Evolutionary conservation across 23 red algal species (phyloP).

Genomic region (Gracilariopsis chorda): DNA sequence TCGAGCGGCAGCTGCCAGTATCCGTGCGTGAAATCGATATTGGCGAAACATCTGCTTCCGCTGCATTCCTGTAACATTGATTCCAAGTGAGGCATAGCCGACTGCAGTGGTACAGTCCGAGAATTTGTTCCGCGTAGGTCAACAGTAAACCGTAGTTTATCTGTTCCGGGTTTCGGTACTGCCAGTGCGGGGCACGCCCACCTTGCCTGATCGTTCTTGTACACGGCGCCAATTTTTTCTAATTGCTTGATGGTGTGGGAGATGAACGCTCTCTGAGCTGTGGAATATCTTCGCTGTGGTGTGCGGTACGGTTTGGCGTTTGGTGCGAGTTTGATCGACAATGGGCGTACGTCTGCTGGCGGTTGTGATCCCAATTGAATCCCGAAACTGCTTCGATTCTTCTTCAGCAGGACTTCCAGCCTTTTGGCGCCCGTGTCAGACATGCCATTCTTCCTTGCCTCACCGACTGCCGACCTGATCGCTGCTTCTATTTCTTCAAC

Average conservation of each 20-base stretch:
- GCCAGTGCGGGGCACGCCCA: constrained; percentile 19
- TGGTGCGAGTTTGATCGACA: not conserved
- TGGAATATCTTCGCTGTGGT: not conserved
- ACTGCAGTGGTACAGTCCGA: not conserved
- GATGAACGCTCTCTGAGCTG: not conserved
- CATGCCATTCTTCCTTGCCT: not conserved
- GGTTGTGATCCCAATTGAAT: not conserved
- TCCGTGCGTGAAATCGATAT: not conserved
- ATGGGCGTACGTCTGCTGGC: not conserved
- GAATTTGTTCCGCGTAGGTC: not conserved
- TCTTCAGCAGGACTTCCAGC: not conserved
- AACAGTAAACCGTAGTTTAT: not conserved
- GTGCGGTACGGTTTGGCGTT: not conserved
- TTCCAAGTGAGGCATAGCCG: constrained; percentile 1
- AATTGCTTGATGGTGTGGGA: not conserved
- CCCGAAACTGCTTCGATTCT: not conserved
- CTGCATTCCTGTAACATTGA: not conserved
- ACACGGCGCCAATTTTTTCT: not conserved
- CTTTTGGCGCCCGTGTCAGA: not conserved
- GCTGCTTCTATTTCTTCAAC: not conserved
- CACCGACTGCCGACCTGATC: not conserved
- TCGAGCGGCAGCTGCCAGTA: constrained; percentile 18
- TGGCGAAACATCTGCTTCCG: not conserved
- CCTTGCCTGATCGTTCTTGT: not conserved
- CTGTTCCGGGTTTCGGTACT: constrained; percentile 1